These are phyloP conservation scores for Globisporangium nunn DNA, from an alignment of 352 stramenopile species.

Conservation along the genomic window DNA sequence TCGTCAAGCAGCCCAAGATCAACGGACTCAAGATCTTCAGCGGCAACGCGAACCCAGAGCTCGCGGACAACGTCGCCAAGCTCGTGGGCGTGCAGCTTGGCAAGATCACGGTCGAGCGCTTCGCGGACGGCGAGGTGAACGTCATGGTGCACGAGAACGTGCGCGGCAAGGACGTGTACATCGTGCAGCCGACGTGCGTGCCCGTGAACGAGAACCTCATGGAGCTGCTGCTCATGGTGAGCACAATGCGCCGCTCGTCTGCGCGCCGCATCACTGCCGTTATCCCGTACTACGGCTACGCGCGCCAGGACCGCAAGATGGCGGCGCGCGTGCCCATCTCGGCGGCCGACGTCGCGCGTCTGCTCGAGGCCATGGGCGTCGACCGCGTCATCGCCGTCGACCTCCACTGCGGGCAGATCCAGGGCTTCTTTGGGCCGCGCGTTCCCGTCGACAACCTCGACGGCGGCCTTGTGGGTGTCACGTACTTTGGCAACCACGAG, in stretches of 20 bases:
- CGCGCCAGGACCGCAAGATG: conserved; percentile 89
- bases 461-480: conserved; percentile 91
- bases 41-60: conserved; percentile 95
- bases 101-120: conserved; percentile 96
- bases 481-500: conserved; percentile 94
- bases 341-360: conserved; percentile 75
- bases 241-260: conserved; percentile 95
- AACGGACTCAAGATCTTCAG: conserved; percentile 97
- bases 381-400: conserved; percentile 86
- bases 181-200: conserved; percentile 98
- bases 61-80: conserved; percentile 96
- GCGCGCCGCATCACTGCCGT: conserved; percentile 98
- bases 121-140: conserved; percentile 99
- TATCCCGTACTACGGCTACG: conserved; percentile 94
- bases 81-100: conserved; percentile 96
- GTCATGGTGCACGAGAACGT: conserved; percentile 99
- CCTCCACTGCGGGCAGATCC: conserved; percentile 86
- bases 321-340: conserved; percentile 97
- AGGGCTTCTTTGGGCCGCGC: conserved; percentile 98
- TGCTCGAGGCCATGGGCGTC: conserved; percentile 85
- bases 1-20: conserved; percentile 85
- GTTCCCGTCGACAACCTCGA: conserved; percentile 99
- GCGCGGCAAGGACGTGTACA: conserved; percentile 99
- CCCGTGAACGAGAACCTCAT: conserved; percentile 99
- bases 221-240: conserved; percentile 98